These are phyloP conservation scores for Carex cristatella DNA, from an alignment of 176 grass and related monocot genomes.

Conservation along the genomic window DNA sequence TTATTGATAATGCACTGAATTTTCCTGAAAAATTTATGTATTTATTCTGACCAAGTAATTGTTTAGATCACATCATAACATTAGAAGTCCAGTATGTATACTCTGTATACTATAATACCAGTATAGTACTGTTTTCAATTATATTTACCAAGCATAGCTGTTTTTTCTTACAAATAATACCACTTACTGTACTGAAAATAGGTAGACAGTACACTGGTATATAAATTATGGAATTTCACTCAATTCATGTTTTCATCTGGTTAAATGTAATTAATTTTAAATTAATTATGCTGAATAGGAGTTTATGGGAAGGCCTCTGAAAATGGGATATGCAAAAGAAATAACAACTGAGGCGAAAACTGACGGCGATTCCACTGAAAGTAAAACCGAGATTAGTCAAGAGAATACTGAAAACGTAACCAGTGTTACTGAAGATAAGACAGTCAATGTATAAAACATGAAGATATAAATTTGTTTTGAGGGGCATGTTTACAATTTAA, in stretches of 20 bases:
- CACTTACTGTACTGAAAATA: neutral
- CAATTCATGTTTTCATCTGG: neutral
- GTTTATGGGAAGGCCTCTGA: conserved; percentile 19
- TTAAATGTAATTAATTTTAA: neutral
- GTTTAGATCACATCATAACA: too few species aligned
- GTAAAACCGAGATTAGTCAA: neutral
- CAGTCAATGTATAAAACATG: neutral
- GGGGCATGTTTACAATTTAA: neutral
- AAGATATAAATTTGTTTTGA: neutral
- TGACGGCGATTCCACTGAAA: neutral
- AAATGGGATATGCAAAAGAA: neutral
- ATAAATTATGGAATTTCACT: neutral
- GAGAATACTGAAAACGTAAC: neutral
- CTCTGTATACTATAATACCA: neutral
- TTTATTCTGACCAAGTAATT: neutral
- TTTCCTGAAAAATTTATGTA: neutral
- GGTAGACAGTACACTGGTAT: neutral
- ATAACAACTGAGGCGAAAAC: neutral
- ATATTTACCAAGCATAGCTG: neutral
- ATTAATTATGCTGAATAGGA: conserved; percentile 3
- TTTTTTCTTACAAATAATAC: neutral
- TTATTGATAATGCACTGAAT: neutral
- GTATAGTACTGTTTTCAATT: neutral
- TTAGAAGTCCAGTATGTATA: too few species aligned
- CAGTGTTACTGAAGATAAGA: conserved; percentile 8